Conservation (phyloP, 495 filamentous ascomycete species). For the Letharia columbiana region DNA sequence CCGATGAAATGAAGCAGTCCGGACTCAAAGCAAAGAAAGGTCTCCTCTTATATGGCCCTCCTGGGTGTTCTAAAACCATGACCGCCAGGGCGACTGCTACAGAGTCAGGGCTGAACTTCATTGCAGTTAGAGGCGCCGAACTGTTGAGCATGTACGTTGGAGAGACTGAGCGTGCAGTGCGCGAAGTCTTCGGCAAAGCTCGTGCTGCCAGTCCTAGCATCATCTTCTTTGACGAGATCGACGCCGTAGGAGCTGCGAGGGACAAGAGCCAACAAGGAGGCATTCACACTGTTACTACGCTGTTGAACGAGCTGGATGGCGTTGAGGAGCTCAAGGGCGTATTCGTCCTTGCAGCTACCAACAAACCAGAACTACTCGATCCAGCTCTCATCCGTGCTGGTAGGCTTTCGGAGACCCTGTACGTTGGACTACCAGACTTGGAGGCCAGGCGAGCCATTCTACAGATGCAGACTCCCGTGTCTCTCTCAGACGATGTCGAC, state of each 20-base stretch:
- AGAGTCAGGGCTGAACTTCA: conserved; percentile 85
- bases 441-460: conserved; percentile 72
- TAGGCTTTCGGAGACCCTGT: conserved; percentile 80
- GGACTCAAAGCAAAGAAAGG: conserved; percentile 66
- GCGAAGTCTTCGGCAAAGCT: conserved; percentile 83
- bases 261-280: conserved; percentile 40
- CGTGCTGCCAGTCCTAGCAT: conserved; percentile 81
- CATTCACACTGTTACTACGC: conserved; percentile 80
- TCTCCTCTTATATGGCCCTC: conserved; percentile 85
- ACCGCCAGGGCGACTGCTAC: conserved; percentile 88
- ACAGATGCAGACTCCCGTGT: conserved; percentile 53
- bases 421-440: conserved; percentile 75
- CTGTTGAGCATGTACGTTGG: conserved; percentile 96
- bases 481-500: conserved; percentile 57
- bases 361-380: conserved; percentile 79
- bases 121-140: conserved; percentile 94
- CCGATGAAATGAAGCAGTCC: conserved; percentile 50
- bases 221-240: conserved; percentile 98
- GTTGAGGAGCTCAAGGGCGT: conserved; percentile 80
- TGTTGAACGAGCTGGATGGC: conserved; percentile 95
- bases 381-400: conserved; percentile 81
- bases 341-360: conserved; percentile 88
- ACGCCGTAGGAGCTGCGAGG: conserved; percentile 76
- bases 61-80: conserved; percentile 93
- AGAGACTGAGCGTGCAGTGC: conserved; percentile 82